phyloP scores from a whole-genome alignment of 1,284 basidiomycete species.

The Ustilago bromivora region DNA sequence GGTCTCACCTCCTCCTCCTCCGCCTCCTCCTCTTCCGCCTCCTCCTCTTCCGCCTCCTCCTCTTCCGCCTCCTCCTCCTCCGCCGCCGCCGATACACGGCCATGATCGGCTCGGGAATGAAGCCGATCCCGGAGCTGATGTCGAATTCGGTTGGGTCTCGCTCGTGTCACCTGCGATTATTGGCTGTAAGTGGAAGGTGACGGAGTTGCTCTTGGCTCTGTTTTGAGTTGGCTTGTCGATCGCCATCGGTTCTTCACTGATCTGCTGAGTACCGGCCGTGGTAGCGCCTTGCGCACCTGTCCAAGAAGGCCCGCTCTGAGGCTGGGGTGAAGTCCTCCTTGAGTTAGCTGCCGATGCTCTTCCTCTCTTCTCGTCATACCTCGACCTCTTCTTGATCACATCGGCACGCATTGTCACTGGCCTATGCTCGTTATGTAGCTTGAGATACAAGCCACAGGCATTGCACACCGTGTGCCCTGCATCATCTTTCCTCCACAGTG shows the following conservation, averaged over 20 bases:
- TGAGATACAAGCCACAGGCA: constrained; percentile 64
- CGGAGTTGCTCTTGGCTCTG: constrained; percentile 28
- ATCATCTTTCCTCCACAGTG: constrained; percentile 66
- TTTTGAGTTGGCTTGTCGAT: constrained; percentile 21
- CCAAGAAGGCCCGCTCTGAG: constrained; percentile 17
- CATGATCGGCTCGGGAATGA: constrained; percentile 8
- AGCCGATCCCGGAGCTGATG: constrained; percentile 26
- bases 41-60: too few species aligned
- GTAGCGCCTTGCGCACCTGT: neutral
- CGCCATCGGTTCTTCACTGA: constrained; percentile 21
- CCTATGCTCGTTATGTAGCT: constrained; percentile 62
- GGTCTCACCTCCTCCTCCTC: neutral
- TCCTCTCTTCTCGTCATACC: constrained; percentile 60
- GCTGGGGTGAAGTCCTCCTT: constrained; percentile 42
- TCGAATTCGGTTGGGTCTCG: neutral
- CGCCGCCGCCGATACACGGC: constrained; percentile 20
- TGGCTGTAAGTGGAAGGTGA: constrained; percentile 31
- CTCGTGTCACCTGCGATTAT: neutral
- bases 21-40: neutral
- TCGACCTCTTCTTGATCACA: constrained; percentile 64
- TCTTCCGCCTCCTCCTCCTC: neutral
- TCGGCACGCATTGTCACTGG: constrained; percentile 65
- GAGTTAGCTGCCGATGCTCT: constrained; percentile 29
- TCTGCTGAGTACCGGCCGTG: neutral
- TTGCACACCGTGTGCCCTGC: constrained; percentile 65